Evolutionary conservation across 2,329 filamentous ascomycete species (phyloP).

Genomic region (Chaetomium sp.): DNA sequence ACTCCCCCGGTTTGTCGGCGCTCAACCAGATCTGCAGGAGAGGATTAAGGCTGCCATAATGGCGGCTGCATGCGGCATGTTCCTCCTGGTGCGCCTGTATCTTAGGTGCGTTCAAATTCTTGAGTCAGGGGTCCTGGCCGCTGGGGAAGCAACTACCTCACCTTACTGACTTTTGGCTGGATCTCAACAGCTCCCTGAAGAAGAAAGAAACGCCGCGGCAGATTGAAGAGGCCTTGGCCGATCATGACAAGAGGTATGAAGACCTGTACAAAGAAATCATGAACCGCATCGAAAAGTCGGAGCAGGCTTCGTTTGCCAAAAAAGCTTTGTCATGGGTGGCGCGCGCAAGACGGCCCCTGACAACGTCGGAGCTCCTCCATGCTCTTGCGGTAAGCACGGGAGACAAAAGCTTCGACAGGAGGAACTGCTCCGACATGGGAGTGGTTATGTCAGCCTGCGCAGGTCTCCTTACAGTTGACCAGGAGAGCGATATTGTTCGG

Average conservation of each 20-base stretch:
- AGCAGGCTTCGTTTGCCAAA: conserved; percentile 25
- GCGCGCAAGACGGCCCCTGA: conserved; percentile 26
- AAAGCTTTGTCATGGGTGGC: conserved; percentile 32
- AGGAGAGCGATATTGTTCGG: conserved; percentile 30
- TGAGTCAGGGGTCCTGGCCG: neutral
- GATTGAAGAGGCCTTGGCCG: neutral
- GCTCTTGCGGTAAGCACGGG: conserved; percentile 31
- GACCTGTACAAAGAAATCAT: conserved; percentile 31
- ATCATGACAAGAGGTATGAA: conserved; percentile 19
- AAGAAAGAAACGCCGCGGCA: conserved; percentile 2
- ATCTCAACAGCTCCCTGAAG: too few relatives aligned
- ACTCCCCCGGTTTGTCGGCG: neutral
- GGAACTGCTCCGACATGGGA: conserved; percentile 25
- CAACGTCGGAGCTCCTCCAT: conserved; percentile 30
- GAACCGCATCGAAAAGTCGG: conserved; percentile 27
- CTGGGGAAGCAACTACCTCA: too few relatives aligned
- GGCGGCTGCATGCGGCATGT: conserved; percentile 14
- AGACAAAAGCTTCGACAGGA: conserved; percentile 24
- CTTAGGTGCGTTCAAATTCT: neutral
- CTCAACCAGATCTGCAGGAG: neutral
- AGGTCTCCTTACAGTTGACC: conserved; percentile 33
- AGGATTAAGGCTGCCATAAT: conserved; percentile 11
- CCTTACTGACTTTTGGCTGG: too few relatives aligned
- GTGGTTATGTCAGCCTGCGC: conserved; percentile 30
- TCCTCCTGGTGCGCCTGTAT: neutral